phyloP scores from a whole-genome alignment of 371 early-diverging fungal genomes.

The Mortierella sp. region DNA sequence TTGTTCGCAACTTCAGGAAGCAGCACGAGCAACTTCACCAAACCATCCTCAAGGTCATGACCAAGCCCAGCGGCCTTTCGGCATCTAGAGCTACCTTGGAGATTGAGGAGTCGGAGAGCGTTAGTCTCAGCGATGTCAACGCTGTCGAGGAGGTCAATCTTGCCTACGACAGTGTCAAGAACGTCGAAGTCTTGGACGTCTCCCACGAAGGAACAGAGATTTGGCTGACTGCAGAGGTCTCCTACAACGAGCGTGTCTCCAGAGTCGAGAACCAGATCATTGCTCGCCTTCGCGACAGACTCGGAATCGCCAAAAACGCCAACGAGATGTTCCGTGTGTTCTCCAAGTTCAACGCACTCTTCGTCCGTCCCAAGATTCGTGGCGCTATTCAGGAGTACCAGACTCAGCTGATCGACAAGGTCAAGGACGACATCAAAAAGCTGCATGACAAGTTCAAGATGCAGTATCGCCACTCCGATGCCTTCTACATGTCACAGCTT shows the following conservation, averaged over 20 bases:
- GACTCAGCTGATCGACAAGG: constrained; percentile 95
- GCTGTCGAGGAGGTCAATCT: constrained; percentile 91
- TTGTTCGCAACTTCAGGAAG: constrained; percentile 92
- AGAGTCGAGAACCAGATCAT: constrained; percentile 98
- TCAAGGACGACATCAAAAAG: constrained; percentile 96
- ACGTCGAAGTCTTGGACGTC: constrained; percentile 96
- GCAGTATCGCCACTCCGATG: constrained; percentile 93
- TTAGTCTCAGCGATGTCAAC: constrained; percentile 77
- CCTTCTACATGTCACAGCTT: constrained; percentile 89
- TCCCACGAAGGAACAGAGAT: constrained; percentile 94
- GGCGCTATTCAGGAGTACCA: constrained; percentile 99
- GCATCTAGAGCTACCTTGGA: constrained; percentile 66
- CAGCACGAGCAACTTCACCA: constrained; percentile 97
- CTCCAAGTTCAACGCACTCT: constrained; percentile 98
- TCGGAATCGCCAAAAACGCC: constrained; percentile 96
- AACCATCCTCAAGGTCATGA: constrained; percentile 95
- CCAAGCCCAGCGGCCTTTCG: constrained; percentile 71
- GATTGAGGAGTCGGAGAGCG: constrained; percentile 69
- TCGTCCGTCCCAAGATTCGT: constrained; percentile 98
- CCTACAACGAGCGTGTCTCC: constrained; percentile 95
- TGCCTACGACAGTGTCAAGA: constrained; percentile 95
- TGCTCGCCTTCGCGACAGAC: constrained; percentile 90
- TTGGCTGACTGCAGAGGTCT: constrained; percentile 93
- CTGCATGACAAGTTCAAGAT: constrained; percentile 97
- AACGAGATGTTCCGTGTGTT: constrained; percentile 99